These are phyloP conservation scores for Westerdykella sp. DNA, from an alignment of 2,329 filamentous ascomycete genomes.

Conservation along the genomic window DNA sequence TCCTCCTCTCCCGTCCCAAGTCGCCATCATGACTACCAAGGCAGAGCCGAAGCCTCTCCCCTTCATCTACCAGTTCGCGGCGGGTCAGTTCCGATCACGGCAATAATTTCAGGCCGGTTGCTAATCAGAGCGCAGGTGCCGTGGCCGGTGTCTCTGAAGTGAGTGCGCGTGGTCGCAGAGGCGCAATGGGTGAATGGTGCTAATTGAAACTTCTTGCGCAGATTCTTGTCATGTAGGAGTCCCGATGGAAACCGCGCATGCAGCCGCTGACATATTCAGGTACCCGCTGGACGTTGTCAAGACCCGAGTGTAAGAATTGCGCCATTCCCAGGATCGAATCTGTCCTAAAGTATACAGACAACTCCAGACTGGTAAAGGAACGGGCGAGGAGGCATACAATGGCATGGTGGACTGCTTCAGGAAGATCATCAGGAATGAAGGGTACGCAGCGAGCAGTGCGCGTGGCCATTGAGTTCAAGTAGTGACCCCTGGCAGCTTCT, in stretches of 20 bases:
- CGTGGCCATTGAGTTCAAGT: background rate
- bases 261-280: conserved; percentile 48
- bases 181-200: conserved; percentile 12
- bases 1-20: conserved; percentile 2
- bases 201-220: conserved; percentile 39
- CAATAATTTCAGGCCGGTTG: conserved; percentile 22
- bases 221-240: conserved; percentile 78
- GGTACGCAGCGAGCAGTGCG: conserved; percentile 55
- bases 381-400: conserved; percentile 79
- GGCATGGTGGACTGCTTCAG: conserved; percentile 97
- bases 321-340: conserved; percentile 1
- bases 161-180: conserved; percentile 36
- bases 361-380: conserved; percentile 68
- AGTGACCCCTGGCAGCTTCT: conserved; percentile 53
- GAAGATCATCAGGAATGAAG: conserved; percentile 95
- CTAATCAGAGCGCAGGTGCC: conserved; percentile 55
- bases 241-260: background rate
- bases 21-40: conserved; percentile 12
- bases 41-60: conserved; percentile 65
- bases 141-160: conserved; percentile 98
- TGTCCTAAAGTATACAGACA: conserved; percentile 54
- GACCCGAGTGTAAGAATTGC: conserved; percentile 73
- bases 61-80: conserved; percentile 91
- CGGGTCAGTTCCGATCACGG: conserved; percentile 54
- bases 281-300: conserved; percentile 98